Evolutionary conservation across 148 eudicot species (phyloP).

Genomic region (Cornus kousa): DNA sequence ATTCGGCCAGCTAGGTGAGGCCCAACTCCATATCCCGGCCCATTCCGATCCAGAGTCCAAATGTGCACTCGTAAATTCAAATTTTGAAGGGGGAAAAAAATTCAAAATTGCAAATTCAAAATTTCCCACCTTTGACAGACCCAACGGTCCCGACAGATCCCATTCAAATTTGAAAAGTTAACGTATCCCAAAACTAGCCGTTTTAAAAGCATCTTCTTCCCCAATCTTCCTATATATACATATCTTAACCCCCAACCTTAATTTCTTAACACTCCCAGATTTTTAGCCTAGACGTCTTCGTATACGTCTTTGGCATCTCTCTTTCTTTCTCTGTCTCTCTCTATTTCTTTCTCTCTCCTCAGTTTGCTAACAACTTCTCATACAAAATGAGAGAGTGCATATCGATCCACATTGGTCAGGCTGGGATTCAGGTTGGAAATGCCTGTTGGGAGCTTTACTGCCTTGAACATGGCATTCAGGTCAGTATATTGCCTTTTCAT

Average conservation of each 20-base stretch:
- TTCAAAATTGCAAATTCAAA: neutral
- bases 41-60: neutral
- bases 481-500: neutral
- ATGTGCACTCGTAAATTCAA: neutral
- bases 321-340: conserved; percentile 3
- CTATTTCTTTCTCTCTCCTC: neutral
- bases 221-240: neutral
- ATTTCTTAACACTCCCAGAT: neutral
- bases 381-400: conserved; percentile 45
- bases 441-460: conserved; percentile 57
- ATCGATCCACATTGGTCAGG: conserved; percentile 54
- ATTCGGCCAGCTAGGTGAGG: neutral
- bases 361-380: neutral
- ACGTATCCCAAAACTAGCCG: neutral
- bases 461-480: conserved; percentile 52
- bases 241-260: neutral
- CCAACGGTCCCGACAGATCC: neutral
- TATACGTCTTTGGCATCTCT: conserved; percentile 15
- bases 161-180: neutral
- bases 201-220: neutral
- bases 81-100: too few relatives aligned
- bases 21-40: neutral
- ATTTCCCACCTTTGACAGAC: neutral
- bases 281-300: conserved; percentile 4
- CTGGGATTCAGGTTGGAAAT: conserved; percentile 51